Conservation (phyloP, 306 rosid genomes). For the Quercus ilex region DNA sequence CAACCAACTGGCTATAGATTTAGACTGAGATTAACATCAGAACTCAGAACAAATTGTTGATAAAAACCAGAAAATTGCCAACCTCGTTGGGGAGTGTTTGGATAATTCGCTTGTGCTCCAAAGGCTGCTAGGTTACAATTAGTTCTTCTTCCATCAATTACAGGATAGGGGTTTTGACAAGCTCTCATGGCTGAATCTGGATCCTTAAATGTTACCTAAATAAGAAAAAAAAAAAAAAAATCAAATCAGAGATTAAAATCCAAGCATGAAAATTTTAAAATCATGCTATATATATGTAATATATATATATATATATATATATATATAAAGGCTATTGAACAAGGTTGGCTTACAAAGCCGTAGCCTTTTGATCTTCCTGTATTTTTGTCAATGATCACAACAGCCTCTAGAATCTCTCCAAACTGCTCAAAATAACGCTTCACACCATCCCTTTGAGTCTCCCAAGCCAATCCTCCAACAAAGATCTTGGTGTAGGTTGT, state of each 20-base stretch:
- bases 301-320: no score
- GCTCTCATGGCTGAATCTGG: slow-evolving; percentile 68
- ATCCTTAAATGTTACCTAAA: slow-evolving; percentile 73
- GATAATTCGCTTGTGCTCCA: slow-evolving; percentile 43
- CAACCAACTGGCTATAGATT: no score
- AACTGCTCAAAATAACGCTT: slow-evolving; percentile 53
- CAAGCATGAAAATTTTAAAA: background rate
- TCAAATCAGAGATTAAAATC: background rate
- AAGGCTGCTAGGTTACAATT: slow-evolving; percentile 51
- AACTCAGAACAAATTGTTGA: background rate
- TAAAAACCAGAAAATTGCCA: background rate
- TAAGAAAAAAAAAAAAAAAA: background rate
- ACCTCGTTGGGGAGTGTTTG: slow-evolving; percentile 36
- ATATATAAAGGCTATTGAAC: background rate
- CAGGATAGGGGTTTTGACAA: slow-evolving; percentile 58
- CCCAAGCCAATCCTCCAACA: slow-evolving; percentile 65
- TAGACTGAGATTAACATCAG: background rate
- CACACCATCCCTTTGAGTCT: slow-evolving; percentile 41
- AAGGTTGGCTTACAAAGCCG: slow-evolving; percentile 47
- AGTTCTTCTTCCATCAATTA: slow-evolving; percentile 76
- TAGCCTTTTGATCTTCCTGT: slow-evolving; percentile 61
- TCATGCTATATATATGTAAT: background rate
- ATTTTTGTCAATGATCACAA: slow-evolving; percentile 49
- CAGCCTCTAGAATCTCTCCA: slow-evolving; percentile 58
- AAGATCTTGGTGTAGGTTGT: slow-evolving; percentile 54